Evolutionary conservation across 2,329 filamentous ascomycete genomes (phyloP), one percentile per base, ranked within the genome.

Genomic region (Penicillium brasilianum): DNA sequence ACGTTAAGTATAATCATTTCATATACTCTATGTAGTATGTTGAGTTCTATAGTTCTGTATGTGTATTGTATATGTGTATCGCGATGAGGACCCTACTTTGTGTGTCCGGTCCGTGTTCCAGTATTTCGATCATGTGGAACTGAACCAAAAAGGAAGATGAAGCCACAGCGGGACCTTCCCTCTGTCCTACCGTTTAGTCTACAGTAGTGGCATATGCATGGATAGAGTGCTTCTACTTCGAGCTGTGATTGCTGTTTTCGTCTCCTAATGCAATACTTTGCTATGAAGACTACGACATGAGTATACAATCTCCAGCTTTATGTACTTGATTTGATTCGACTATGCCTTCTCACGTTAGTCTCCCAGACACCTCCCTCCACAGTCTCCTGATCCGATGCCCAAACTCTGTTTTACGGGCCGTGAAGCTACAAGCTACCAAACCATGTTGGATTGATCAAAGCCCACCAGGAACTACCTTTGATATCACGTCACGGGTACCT

Each of bases 381-480:
- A n/a, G 39, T 11, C 28, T 11, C 20, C 6, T 4, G 43, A n/a
- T n/a, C 14, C 4, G 8, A 9, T n/a, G 25, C 44, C 44, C 22
- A 18, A 48, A 48, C 44, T 48, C 25, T 48, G 44, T 30, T 25
- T 30, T 14, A 48, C 44, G 44, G 44, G 22, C 44, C 44, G 44
- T 30, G 9, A 30, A 48, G 44, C 44, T 48, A 48, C 44, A 30
- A 48, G 44, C 44, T 48, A 48, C 44, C 44, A 48, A n/a, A 8
- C 7, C 22, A 30, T 30, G 25, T 16, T 11, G 16, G 25, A 18
- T 1, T 22, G 8, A 43, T 20, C 6, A 43, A 22, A 20, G 39
- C 39, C 25, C 11, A 43, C 18, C 39, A 43, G 39, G 18, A 14
- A 6, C 32, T 9, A 9, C 8, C 25, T 28, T 28, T 28, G 6